Percentiles rank a stretch among this genome's conserved stretches.
Evolutionary conservation across 78 protist species (phyloP).

Genomic region (Protostelium mycophagum): DNA sequence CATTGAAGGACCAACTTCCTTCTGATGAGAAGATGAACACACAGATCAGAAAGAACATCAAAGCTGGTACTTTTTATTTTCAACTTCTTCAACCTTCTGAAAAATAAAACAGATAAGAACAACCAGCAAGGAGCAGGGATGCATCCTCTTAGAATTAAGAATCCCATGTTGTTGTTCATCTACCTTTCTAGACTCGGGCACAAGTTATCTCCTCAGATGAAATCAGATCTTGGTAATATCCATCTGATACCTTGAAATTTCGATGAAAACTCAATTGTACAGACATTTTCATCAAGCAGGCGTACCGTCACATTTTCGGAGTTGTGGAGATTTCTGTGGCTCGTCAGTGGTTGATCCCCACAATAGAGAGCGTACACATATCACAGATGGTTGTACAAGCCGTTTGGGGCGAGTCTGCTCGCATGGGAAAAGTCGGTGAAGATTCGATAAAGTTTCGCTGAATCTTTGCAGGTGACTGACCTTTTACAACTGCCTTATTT

Average conservation of each 20-base stretch:
- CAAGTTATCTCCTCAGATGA: conserved; percentile 9
- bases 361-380: conserved; percentile 8
- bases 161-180: conserved; percentile 22
- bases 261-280: not conserved
- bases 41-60: not conserved
- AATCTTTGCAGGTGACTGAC: not conserved
- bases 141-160: conserved; percentile 19
- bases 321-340: conserved; percentile 29
- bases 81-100: no score
- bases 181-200: conserved; percentile 33
- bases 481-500: not conserved
- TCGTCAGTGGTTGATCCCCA: conserved; percentile 12
- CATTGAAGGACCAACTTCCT: conserved; percentile 12
- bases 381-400: conserved; percentile 31
- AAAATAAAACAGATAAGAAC: no score
- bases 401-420: conserved; percentile 42
- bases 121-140: conserved; percentile 25
- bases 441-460: no score
- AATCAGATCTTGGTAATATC: conserved; percentile 14
- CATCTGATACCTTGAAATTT: not conserved
- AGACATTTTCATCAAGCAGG: conserved; percentile 4
- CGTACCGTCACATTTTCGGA: conserved; percentile 17
- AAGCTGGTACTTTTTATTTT: no score
- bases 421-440: not conserved
- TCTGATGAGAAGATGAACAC: conserved; percentile 6